Percentiles rank a stretch among this genome's conserved stretches.
Evolutionary conservation across 2,329 filamentous ascomycete species (phyloP).

Genomic region (Drechslera avenae): DNA sequence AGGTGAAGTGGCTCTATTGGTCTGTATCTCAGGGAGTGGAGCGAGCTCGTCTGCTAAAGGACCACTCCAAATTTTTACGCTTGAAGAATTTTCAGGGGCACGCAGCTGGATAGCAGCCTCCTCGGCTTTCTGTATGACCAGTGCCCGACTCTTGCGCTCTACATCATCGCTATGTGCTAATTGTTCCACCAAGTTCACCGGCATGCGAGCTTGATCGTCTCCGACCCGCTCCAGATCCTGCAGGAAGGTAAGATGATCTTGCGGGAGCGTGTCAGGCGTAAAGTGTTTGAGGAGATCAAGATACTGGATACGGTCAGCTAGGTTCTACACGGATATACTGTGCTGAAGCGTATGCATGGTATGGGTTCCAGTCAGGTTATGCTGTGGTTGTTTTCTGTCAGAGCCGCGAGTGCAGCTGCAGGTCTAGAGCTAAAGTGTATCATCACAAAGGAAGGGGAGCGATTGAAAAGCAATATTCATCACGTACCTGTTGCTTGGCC

Average conservation of each 20-base stretch:
- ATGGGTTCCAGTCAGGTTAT: constrained; percentile 44
- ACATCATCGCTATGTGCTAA: constrained; percentile 43
- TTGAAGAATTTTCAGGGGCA: constrained; percentile 28
- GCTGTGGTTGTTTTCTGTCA: constrained; percentile 54
- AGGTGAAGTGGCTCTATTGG: constrained; percentile 48
- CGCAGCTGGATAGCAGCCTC: constrained; percentile 37
- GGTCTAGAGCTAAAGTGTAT: constrained; percentile 59
- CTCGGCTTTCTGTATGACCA: constrained; percentile 44
- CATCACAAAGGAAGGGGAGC: constrained; percentile 46
- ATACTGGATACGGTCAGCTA: constrained; percentile 42
- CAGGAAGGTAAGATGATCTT: constrained; percentile 49
- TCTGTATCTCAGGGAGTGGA: constrained; percentile 29
- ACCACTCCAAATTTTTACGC: constrained; percentile 51
- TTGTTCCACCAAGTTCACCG: constrained; percentile 42
- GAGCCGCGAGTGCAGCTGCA: constrained; percentile 53
- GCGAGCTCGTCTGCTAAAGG: constrained; percentile 40
- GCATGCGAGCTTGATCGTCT: constrained; percentile 32
- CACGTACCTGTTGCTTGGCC: constrained; percentile 56
- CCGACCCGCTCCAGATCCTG: constrained; percentile 47
- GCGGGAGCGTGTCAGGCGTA: constrained; percentile 45
- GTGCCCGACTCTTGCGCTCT: constrained; percentile 40
- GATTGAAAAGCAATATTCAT: background rate
- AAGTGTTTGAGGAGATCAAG: constrained; percentile 49
- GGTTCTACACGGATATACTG: background rate
- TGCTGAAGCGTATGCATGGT: constrained; percentile 6